phyloP scores from a whole-genome alignment of 768 basidiomycete species.

The Tylopilus cervinicoccineus region DNA sequence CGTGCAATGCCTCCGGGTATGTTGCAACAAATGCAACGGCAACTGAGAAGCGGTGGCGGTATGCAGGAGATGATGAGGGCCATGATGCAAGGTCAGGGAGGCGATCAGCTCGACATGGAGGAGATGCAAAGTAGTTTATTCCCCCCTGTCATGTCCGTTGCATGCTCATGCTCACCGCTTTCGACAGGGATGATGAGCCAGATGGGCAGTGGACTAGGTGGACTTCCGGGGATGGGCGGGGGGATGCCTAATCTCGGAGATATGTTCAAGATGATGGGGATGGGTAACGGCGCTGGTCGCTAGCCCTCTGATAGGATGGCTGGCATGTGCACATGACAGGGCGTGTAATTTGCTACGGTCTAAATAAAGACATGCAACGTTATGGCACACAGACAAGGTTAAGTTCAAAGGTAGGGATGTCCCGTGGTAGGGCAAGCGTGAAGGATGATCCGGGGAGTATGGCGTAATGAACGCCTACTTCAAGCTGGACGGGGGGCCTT shows the following conservation, averaged over 20 bases:
- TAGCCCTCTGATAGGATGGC: slow-evolving; percentile 11
- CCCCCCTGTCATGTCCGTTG: slow-evolving; percentile 1
- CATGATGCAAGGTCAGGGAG: slow-evolving; percentile 94
- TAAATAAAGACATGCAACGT: slow-evolving; percentile 15
- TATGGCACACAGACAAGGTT: slow-evolving; percentile 23
- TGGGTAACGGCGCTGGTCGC: slow-evolving; percentile 49
- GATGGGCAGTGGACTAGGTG: slow-evolving; percentile 67
- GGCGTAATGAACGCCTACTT: slow-evolving; percentile 18
- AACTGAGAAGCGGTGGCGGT: slow-evolving; percentile 75
- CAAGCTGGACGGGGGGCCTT: slow-evolving; percentile 34
- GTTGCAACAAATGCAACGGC: slow-evolving; percentile 89
- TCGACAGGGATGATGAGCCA: slow-evolving; percentile 79
- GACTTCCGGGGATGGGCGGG: slow-evolving; percentile 49
- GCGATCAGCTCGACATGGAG: slow-evolving; percentile 88
- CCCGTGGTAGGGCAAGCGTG: slow-evolving; percentile 8
- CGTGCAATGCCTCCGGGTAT: slow-evolving; percentile 93
- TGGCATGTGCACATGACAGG: slow-evolving; percentile 16
- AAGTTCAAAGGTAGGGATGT: slow-evolving; percentile 17
- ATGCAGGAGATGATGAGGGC: slow-evolving; percentile 99
- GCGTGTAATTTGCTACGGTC: slow-evolving; percentile 8
- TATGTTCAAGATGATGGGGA: slow-evolving; percentile 88
- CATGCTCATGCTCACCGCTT: slow-evolving; percentile 11
- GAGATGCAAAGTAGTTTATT: slow-evolving; percentile 79
- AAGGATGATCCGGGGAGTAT: slow-evolving; percentile 19
- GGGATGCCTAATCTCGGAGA: slow-evolving; percentile 70